Evolutionary conservation across 257 asterid genomes (phyloP).

Genomic region (Salvia hispanica): DNA sequence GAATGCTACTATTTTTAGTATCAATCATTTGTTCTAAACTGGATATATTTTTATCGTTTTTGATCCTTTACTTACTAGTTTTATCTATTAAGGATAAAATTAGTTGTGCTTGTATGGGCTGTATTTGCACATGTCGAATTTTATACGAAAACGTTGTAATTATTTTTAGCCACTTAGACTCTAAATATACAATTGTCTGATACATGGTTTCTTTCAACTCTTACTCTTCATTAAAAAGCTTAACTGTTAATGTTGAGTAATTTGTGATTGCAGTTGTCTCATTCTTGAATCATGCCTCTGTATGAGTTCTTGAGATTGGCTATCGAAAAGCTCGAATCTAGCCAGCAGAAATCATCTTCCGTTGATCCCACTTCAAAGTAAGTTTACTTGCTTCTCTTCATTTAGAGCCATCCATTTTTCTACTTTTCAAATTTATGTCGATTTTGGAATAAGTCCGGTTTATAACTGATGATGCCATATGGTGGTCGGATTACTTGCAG

Average conservation of each 20-base stretch:
- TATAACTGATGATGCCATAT: slow-evolving; percentile 9
- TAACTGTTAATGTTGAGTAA: not conserved
- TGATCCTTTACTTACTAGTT: not conserved
- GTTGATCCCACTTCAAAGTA: slow-evolving; percentile 47
- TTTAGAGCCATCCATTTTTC: no score
- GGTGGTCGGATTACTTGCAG: slow-evolving; percentile 44
- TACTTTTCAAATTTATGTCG: not conserved
- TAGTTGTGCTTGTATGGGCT: no score
- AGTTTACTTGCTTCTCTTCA: slow-evolving; percentile 14
- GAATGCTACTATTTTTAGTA: slow-evolving; percentile 29
- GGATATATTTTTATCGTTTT: no score
- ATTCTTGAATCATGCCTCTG: slow-evolving; percentile 56
- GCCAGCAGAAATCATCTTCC: slow-evolving; percentile 36
- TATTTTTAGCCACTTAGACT: no score
- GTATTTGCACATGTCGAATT: no score
- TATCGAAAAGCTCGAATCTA: slow-evolving; percentile 57
- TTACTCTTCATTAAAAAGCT: slow-evolving; percentile 24
- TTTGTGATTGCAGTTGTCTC: slow-evolving; percentile 22
- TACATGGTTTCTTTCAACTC: not conserved
- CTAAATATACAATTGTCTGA: no score
- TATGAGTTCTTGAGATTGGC: slow-evolving; percentile 70
- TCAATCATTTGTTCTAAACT: slow-evolving; percentile 35
- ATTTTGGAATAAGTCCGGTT: not conserved
- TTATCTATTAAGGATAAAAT: no score
- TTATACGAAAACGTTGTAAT: no score